Base-by-base conservation (phyloP, 2,329 filamentous ascomycete species). In the Cordyceps sp. region DNA sequence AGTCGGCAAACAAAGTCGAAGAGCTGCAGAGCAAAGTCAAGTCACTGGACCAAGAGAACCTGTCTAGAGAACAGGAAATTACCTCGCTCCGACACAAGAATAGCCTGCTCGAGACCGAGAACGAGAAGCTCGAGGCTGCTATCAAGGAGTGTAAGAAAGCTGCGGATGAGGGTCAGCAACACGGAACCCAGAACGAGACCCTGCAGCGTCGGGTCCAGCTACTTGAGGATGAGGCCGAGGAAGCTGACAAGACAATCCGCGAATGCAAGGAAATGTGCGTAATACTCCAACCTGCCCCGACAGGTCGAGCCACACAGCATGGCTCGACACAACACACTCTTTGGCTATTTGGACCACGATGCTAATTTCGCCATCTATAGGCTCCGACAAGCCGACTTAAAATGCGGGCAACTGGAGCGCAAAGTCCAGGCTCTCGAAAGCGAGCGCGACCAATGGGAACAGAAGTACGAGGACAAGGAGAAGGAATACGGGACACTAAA, bases 201-300 rank as follows among this genome's bases (percentile, higher is more conserved):
- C 70, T 98, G 45, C 79, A 84, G 66, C 74, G 90, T 62, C 83
- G 84, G 65, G 69, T 96, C 54, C 84, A 94, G 66, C 69, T 98
- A 45, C 77, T 98, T 46, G 90, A 98, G 67, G 88, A 96, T 64
- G 90, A 98, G 67, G 85, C 85, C 46, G 90, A 98, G 65, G 75
- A 88, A 57, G 84, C 85, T 46, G 90, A 96, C 62, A 90, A 86
- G 77, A 92, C 83, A 43, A 70, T 96, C 54, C 80, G 88, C 55
- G 90, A 96, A 66, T 80, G 85, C 52, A 96, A 93, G 62, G 90
- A 98, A 66, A 96, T 94, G 90, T 98, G 77, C 53, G 82, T 65
- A 32, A 32, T 31, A 37, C 10, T 26, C 10, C 2, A 6, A 10
- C 6, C 9, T 22, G 25, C 25, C 23, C 20, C 9, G 10, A 14